Evolutionary conservation across 2,329 filamentous ascomycete genomes (phyloP), one percentile per base, ranked within the genome.

Genomic region (Atkinsonella texensis): DNA sequence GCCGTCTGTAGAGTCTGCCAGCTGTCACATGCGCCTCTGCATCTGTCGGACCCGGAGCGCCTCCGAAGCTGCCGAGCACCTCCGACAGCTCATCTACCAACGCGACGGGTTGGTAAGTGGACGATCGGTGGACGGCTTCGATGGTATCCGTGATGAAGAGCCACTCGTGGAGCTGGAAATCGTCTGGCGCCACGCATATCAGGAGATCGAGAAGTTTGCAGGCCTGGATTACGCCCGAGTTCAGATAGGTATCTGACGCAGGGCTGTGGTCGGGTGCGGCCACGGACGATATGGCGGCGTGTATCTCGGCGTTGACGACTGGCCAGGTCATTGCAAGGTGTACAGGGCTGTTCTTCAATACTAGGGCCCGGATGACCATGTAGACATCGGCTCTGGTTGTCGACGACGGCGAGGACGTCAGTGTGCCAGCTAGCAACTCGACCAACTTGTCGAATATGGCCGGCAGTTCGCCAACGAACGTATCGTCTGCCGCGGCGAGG

Each of bases 81-180:
- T 94, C 87, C 0, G 87, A 85, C 9, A 95, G 74, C 60, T 93
- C 87, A 59, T 97, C 93, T 0, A 87, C 85, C 5, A 97, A 76
- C 2, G 88, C 88, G 2, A 86, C 72, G 1, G 88, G 78, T 54
- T 82, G 77, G 69, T 84, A 84, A 49, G 74, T 72, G 13, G 80
- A 70, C 0, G 88, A 83, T 12, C 87, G 83, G 68, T 98, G 95
- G 35, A 98, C 87, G 1, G 93, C 90, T 61, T 98, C 93, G 57
- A 96, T 90, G 13, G 91, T 97, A 67, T 98, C 93, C 1, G 89
- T 95, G 51, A 98, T 84, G 66, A 95, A 98, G 4, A 97, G 80
- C 93, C 93, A 98, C 71, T 96, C 89, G 61, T 95, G 85, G n/a
- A 97, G 79, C 67, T 97, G 93, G 69, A 97, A 98, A 65, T 98